A percentile compares a stretch with the other conserved stretches of the same genome.
These are phyloP conservation scores for Scheffersomyces ergatensis DNA, from an alignment of 805 yeast genomes.

Conservation along the genomic window DNA sequence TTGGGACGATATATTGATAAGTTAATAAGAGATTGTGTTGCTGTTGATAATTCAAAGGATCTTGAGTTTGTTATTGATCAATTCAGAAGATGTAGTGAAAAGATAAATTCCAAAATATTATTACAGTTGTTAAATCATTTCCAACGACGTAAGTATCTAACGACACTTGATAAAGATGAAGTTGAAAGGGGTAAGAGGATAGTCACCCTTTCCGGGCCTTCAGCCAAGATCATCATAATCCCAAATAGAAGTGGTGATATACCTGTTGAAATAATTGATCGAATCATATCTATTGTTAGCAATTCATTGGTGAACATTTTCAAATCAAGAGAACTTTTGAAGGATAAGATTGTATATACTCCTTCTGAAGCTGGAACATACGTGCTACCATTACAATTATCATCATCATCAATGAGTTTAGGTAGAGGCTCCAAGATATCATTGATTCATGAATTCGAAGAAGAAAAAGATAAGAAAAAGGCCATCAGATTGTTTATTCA, in stretches of 20 bases:
- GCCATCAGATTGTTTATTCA: constrained; percentile 6
- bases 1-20: constrained; percentile 8
- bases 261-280: not conserved
- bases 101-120: constrained; percentile 5
- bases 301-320: constrained; percentile 1
- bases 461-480: constrained; percentile 3
- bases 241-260: not conserved
- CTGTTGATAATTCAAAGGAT: not conserved
- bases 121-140: constrained; percentile 9
- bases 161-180: not conserved
- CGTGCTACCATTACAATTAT: constrained; percentile 6
- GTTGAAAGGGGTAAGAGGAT: constrained; percentile 1
- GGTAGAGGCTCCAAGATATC: constrained; percentile 7
- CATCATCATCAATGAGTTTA: constrained; percentile 5
- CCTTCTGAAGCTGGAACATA: constrained; percentile 1
- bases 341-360: constrained; percentile 3
- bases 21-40: constrained; percentile 4
- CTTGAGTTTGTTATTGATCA: not conserved
- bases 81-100: not conserved
- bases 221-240: not conserved
- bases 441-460: not conserved
- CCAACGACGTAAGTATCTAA: constrained; percentile 2
- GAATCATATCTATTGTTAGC: not conserved
- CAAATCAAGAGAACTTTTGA: not conserved
- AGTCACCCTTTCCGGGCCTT: constrained; percentile 1